These are phyloP conservation scores for Thalassiosira exigua DNA, from an alignment of 352 stramenopile genomes.

Conservation along the genomic window DNA sequence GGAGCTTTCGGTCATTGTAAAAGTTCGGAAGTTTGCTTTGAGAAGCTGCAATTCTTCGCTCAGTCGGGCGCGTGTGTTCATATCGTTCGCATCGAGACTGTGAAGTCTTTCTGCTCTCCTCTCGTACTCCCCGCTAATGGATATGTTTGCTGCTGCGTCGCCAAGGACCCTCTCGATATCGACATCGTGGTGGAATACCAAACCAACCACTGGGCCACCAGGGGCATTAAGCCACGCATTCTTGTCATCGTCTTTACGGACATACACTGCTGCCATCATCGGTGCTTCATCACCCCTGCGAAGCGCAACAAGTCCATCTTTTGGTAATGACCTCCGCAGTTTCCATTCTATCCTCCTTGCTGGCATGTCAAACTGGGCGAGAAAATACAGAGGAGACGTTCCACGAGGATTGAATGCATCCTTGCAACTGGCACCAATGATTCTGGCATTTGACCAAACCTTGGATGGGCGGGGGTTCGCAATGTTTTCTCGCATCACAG, in stretches of 20 bases:
- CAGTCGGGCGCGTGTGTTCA: background rate
- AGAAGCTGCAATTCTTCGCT: constrained; percentile 8
- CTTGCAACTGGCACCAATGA: constrained; percentile 52
- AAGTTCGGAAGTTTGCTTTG: constrained; percentile 36
- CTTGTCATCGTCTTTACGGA: constrained; percentile 20
- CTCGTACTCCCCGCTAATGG: constrained; percentile 30
- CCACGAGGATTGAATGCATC: constrained; percentile 21
- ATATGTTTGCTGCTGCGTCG: constrained; percentile 40
- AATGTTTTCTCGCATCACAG: constrained; percentile 59
- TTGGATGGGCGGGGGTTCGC: constrained; percentile 29
- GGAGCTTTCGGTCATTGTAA: constrained; percentile 60
- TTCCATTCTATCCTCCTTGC: constrained; percentile 26
- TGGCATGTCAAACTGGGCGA: constrained; percentile 51
- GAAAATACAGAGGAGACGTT: constrained; percentile 30
- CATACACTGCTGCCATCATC: constrained; percentile 44
- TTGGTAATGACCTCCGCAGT: constrained; percentile 31
- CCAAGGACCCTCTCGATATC: constrained; percentile 30
- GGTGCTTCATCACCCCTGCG: constrained; percentile 12
- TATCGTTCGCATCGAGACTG: background rate
- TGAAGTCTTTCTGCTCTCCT: constrained; percentile 10
- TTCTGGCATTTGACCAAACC: constrained; percentile 60
- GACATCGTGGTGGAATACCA: constrained; percentile 44
- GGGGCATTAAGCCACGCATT: constrained; percentile 35
- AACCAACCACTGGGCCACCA: constrained; percentile 48
- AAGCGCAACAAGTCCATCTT: constrained; percentile 55